Conservation (phyloP, 2,329 filamentous ascomycete species). For the Aspergillus brasiliensis region DNA sequence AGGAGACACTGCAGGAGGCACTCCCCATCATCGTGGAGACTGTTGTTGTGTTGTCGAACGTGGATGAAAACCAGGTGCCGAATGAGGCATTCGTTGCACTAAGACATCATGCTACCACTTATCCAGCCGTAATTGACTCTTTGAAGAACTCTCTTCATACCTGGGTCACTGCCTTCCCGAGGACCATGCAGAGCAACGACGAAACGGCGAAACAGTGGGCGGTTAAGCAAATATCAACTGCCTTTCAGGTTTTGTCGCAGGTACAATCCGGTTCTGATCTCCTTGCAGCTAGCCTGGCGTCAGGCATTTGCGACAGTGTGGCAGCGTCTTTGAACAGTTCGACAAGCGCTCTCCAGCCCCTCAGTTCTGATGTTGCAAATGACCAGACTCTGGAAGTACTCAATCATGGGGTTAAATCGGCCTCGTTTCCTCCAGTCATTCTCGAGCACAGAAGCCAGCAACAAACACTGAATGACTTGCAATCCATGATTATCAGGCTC, state of each 20-base stretch:
- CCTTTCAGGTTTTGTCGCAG: conserved; percentile 66
- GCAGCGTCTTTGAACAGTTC: conserved; percentile 48
- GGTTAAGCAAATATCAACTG: conserved; percentile 74
- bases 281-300: conserved; percentile 36
- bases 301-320: conserved; percentile 74
- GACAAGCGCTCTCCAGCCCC: conserved; percentile 31
- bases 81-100: conserved; percentile 49
- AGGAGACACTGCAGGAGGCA: conserved; percentile 69
- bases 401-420: conserved; percentile 23
- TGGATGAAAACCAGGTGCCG: conserved; percentile 47
- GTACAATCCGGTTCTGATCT: conserved; percentile 54
- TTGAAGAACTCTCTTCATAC: conserved; percentile 73
- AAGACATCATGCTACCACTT: conserved; percentile 63
- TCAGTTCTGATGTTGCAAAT: conserved; percentile 23
- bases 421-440: conserved; percentile 62
- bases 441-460: conserved; percentile 68
- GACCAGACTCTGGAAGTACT: conserved; percentile 32
- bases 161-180: conserved; percentile 79
- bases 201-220: conserved; percentile 73
- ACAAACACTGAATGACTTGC: conserved; percentile 63
- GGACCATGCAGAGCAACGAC: conserved; percentile 81
- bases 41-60: conserved; percentile 67
- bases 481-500: conserved; percentile 61
- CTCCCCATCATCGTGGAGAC: conserved; percentile 76
- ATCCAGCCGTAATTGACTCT: conserved; percentile 63